Conservation (phyloP, 2,329 filamentous ascomycete species). For the Cordyceps javanica region DNA sequence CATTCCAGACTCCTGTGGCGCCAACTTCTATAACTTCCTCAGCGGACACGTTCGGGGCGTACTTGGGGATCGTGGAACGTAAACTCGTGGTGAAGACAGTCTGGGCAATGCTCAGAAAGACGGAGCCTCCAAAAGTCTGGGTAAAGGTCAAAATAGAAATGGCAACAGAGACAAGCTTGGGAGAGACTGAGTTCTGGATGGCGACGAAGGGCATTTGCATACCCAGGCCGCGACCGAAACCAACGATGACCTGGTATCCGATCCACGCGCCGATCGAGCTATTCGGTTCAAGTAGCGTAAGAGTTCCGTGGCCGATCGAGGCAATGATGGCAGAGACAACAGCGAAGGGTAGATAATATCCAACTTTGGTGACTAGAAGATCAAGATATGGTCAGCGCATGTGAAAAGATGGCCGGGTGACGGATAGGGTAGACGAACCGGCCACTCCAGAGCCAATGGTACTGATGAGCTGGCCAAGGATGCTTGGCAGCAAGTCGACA, state of each 20-base stretch:
- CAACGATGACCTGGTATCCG: constrained; percentile 14
- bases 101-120: constrained; percentile 16
- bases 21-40: no score
- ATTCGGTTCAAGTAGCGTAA: background rate
- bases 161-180: constrained; percentile 12
- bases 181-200: constrained; percentile 14
- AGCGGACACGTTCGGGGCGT: no score
- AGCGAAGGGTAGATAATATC: constrained; percentile 8
- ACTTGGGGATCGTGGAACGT: background rate
- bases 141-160: constrained; percentile 13
- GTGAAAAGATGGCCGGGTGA: no score
- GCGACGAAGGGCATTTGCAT: constrained; percentile 15
- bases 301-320: background rate
- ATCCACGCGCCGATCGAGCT: constrained; percentile 1
- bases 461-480: background rate
- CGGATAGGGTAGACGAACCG: no score
- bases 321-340: background rate
- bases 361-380: constrained; percentile 3
- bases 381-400: no score
- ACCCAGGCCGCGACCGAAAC: constrained; percentile 14
- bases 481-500: background rate
- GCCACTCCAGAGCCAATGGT: background rate
- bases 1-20: no score
- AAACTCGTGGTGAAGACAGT: constrained; percentile 12
- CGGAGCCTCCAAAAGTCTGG: constrained; percentile 10